phyloP scores from a whole-genome alignment of 2,329 filamentous ascomycete species.

The Ophiostoma perfectum region DNA sequence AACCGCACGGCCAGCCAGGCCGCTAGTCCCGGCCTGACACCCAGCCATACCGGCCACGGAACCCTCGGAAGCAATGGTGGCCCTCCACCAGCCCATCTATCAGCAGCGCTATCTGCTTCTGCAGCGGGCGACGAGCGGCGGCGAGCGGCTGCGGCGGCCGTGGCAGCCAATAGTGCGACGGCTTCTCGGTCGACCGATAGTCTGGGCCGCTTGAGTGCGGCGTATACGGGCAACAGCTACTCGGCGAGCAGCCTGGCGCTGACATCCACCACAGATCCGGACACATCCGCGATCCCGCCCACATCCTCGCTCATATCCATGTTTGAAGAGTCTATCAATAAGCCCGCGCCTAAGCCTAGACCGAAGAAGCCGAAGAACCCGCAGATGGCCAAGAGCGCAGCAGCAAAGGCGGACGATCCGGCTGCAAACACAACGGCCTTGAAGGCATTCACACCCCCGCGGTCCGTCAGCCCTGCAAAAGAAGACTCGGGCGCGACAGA shows the following conservation, averaged over 20 bases:
- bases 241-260: not conserved
- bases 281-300: conserved; percentile 55
- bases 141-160: not conserved
- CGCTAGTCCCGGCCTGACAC: conserved; percentile 42
- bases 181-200: conserved; percentile 1
- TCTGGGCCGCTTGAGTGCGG: not conserved
- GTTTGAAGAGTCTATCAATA: conserved; percentile 51
- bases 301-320: conserved; percentile 61
- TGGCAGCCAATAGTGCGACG: conserved; percentile 10
- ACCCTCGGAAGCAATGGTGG: not conserved
- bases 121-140: conserved; percentile 16
- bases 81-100: conserved; percentile 11
- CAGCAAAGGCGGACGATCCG: not conserved
- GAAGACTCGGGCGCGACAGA: not conserved
- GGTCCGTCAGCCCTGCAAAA: conserved; percentile 29
- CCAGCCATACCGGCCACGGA: conserved; percentile 33
- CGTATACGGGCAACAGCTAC: conserved; percentile 1
- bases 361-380: not conserved
- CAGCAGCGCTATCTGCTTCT: conserved; percentile 20
- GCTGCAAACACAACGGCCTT: not conserved
- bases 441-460: conserved; percentile 34
- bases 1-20: conserved; percentile 43
- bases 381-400: not conserved
- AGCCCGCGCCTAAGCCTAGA: conserved; percentile 25
- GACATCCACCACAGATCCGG: conserved; percentile 28